Conservation (phyloP, 768 basidiomycete species). For the Mycena epipterygia region DNA sequence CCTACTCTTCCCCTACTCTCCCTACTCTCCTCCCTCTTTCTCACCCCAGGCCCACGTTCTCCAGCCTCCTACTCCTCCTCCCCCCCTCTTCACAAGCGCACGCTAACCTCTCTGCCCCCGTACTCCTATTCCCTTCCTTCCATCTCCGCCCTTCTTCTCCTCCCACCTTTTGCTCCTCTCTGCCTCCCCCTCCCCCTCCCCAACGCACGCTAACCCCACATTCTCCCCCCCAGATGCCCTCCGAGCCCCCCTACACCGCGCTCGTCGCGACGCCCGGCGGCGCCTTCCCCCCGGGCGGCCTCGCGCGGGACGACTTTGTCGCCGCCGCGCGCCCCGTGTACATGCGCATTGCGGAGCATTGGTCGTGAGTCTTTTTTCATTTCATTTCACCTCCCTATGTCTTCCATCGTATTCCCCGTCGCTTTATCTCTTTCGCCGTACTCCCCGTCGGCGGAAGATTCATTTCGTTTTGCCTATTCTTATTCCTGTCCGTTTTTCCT, state of each 20-base stretch:
- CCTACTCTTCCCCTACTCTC: not conserved
- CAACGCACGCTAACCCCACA: not conserved
- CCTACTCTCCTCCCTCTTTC: constrained; percentile 34
- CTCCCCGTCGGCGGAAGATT: too few relatives aligned
- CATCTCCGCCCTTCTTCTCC: too few relatives aligned
- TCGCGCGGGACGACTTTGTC: constrained; percentile 41
- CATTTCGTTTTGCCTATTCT: too few relatives aligned
- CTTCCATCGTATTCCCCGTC: not conserved
- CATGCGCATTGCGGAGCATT: constrained; percentile 60
- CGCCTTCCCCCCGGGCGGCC: constrained; percentile 29
- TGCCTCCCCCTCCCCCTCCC: constrained; percentile 3
- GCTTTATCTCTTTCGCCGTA: not conserved
- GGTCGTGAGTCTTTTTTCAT: not conserved
- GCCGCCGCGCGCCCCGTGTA: constrained; percentile 56
- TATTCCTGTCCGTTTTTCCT: too few relatives aligned
- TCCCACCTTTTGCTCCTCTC: too few relatives aligned
- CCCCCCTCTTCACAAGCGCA: too few relatives aligned
- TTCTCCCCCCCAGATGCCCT: constrained; percentile 44
- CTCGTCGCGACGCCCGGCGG: constrained; percentile 38
- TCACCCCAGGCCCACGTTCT: too few relatives aligned
- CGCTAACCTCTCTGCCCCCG: too few relatives aligned
- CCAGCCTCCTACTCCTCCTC: too few relatives aligned
- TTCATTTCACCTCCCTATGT: not conserved
- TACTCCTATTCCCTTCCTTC: too few relatives aligned
- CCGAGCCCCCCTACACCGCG: constrained; percentile 41